Percentiles rank a stretch among this genome's conserved stretches.
Conservation (phyloP, 306 rosid genomes). For the Mimosa bimucronata region DNA sequence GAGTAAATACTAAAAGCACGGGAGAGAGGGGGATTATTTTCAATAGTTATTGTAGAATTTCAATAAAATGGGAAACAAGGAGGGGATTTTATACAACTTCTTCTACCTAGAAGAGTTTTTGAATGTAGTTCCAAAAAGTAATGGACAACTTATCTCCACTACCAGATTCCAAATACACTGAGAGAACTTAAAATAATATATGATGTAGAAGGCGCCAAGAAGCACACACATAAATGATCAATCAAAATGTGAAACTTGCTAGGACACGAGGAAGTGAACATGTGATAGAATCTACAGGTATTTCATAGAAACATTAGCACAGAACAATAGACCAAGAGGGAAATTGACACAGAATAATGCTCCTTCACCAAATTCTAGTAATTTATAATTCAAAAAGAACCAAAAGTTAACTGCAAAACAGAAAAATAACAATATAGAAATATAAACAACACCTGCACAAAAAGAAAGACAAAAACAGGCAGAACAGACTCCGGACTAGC, state of each 20-base stretch:
- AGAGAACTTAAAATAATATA: constrained; percentile 61
- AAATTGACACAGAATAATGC: neutral
- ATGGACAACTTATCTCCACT: constrained; percentile 70
- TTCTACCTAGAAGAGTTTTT: constrained; percentile 81
- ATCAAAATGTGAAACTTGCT: constrained; percentile 2
- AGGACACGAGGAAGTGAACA: neutral
- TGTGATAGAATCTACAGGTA: neutral
- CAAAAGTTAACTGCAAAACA: neutral
- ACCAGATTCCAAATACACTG: constrained; percentile 66
- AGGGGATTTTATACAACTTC: constrained; percentile 17
- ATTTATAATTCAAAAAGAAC: neutral
- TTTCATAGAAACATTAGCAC: neutral
- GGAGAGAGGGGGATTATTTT: neutral
- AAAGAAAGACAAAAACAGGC: neutral
- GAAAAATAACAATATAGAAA: neutral
- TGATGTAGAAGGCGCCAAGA: constrained; percentile 26
- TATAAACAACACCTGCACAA: neutral
- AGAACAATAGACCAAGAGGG: neutral
- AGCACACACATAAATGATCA: constrained; percentile 15
- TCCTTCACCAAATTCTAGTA: neutral
- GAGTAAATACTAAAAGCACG: neutral
- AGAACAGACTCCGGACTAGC: neutral
- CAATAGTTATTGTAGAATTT: neutral
- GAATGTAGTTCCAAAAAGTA: constrained; percentile 63
- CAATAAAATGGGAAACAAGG: neutral